These are phyloP conservation scores for Lasiodiplodia hormozganensis DNA, from an alignment of 2,329 filamentous ascomycete genomes.

Conservation along the genomic window DNA sequence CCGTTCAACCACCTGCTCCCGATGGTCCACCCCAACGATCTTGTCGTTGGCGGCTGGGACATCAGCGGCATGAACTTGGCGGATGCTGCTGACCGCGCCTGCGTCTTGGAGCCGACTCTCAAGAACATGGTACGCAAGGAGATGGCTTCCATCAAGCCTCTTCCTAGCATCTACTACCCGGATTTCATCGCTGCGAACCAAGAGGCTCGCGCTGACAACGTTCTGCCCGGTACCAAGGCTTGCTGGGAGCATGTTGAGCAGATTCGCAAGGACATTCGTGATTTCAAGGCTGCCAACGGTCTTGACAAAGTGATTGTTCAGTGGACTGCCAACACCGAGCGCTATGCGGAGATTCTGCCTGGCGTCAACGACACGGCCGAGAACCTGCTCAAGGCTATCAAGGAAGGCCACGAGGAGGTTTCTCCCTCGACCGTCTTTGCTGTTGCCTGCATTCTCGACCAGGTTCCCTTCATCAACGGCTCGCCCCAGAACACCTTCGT, in stretches of 20 bases:
- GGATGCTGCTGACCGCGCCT: slow-evolving; percentile 92
- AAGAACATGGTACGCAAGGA: slow-evolving; percentile 92
- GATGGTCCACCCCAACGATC: slow-evolving; percentile 96
- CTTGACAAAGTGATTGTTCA: slow-evolving; percentile 97
- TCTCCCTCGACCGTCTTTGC: slow-evolving; percentile 95
- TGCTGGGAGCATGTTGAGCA: slow-evolving; percentile 88
- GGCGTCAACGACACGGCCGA: slow-evolving; percentile 97
- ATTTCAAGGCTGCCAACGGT: slow-evolving; percentile 85
- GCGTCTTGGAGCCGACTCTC: slow-evolving; percentile 92
- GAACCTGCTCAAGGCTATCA: slow-evolving; percentile 87
- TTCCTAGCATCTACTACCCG: slow-evolving; percentile 97
- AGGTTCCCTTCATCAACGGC: slow-evolving; percentile 95
- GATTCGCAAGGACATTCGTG: slow-evolving; percentile 88
- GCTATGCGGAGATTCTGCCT: slow-evolving; percentile 84
- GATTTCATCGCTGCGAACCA: slow-evolving; percentile 99
- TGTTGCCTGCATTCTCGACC: slow-evolving; percentile 90
- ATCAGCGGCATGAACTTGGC: slow-evolving; percentile 91
- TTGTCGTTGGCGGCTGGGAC: slow-evolving; percentile 96
- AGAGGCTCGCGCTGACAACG: slow-evolving; percentile 92
- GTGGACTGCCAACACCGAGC: slow-evolving; percentile 99
- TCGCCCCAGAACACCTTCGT: slow-evolving; percentile 99
- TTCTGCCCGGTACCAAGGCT: slow-evolving; percentile 83
- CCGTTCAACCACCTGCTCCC: slow-evolving; percentile 93
- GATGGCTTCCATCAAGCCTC: slow-evolving; percentile 85
- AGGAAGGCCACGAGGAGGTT: slow-evolving; percentile 86